phyloP scores from a whole-genome alignment of 1,284 basidiomycete genomes.

The Rhodotorula glutinis region DNA sequence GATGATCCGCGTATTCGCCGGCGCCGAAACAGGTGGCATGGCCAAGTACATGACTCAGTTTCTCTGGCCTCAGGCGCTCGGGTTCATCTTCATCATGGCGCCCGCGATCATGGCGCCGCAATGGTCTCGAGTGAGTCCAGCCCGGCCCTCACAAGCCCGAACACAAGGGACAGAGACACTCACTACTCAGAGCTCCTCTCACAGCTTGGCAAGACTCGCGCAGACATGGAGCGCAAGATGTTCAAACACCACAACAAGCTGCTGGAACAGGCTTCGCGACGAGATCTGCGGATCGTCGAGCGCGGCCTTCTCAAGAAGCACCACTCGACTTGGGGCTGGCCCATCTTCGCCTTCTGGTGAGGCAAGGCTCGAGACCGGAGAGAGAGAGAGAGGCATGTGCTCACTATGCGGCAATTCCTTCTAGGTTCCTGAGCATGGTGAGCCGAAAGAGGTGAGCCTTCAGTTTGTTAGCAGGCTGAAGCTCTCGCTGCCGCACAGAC shows the following conservation, averaged over 20 bases:
- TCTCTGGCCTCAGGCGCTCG: conserved; percentile 20
- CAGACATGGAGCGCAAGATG: neutral
- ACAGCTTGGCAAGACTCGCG: neutral
- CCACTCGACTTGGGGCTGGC: neutral
- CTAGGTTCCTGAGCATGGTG: conserved; percentile 4
- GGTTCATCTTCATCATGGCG: conserved; percentile 6
- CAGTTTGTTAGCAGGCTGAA: neutral
- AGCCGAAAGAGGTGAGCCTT: neutral
- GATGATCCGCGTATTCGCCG: neutral
- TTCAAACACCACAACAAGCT: no score
- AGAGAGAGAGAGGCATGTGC: neutral
- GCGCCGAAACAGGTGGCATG: conserved; percentile 6
- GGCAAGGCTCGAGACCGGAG: neutral
- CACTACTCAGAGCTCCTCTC: neutral
- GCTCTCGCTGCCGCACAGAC: neutral
- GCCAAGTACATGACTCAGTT: conserved; percentile 11
- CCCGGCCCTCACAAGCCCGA: neutral
- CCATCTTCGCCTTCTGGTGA: neutral
- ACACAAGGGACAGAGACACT: neutral
- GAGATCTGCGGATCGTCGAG: neutral
- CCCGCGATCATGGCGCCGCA: conserved; percentile 5
- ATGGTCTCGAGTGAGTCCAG: neutral
- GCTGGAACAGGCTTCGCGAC: neutral
- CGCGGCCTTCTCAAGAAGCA: neutral
- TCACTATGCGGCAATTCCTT: neutral